Base-by-base conservation (phyloP, 1,284 basidiomycete genomes). In the Retiboletus flavoniger region DNA sequence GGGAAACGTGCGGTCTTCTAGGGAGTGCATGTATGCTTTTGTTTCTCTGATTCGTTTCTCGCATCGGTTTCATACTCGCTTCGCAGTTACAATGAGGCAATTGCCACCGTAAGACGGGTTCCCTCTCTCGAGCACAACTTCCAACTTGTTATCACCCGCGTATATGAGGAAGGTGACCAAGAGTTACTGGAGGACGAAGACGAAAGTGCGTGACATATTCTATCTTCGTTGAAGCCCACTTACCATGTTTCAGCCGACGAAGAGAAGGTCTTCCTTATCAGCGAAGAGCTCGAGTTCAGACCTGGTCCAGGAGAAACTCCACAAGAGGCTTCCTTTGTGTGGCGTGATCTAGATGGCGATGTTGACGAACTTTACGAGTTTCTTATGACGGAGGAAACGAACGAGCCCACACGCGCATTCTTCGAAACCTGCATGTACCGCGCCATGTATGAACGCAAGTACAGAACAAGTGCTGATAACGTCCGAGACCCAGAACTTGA, bases 151-250 rank as follows among this genome's bases (percentile, higher is more conserved):
- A 85, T 98, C 52, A 97, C 95, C 13, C 82, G 95, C 58, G 94
- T 96, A 0, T 98, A 92, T 67, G 93, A 97, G 62, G 94, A 98
- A 58, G 95, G 94, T 10, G 95, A 98, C 68, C 92, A 97, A 69
- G 91, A 95, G 65, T 73, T 97, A 31, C 76, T 98, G 13, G 94
- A 96, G 61, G 95, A 98, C 63, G 94, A 97, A 70, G 93, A 95
- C 40, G 96, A 98, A 75, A 93, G 93, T 95, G 70, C 68, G n/a
- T n/a, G 91, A 78, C 34, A 32, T 43, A 59, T 42, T 19, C 39
- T 38, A 50, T 44, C 13, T 51, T 44, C 26, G 34, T 21, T 13
- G 32, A 17, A 14, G 11, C 31, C 48, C 43, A 19, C 60, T 62
- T 26, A 59, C 34, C 24, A 39, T 60, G 17, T 34, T 55, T 31